Percentiles rank a stretch among this genome's conserved stretches.
These are phyloP conservation scores for Deinandra increscens DNA, from an alignment of 129 eudicot species.

Conservation along the genomic window DNA sequence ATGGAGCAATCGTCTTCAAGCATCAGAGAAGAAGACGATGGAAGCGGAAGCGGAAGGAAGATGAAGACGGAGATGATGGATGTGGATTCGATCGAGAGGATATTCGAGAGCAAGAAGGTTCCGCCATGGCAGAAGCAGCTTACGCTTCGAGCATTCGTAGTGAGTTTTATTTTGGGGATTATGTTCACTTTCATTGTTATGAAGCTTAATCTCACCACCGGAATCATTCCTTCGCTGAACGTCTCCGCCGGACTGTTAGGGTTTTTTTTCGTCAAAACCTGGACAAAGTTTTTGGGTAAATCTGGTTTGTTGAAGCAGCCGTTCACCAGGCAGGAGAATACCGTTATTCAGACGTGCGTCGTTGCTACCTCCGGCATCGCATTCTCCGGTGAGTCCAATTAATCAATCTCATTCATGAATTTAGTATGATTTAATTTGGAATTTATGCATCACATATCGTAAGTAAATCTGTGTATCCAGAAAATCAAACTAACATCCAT, in stretches of 20 bases:
- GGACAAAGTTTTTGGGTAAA: slow-evolving; percentile 37
- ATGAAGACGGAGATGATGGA: neutral
- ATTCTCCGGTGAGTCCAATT: slow-evolving; percentile 29
- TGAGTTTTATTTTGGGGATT: slow-evolving; percentile 49
- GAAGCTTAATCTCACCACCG: slow-evolving; percentile 68
- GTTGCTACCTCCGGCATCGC: slow-evolving; percentile 49
- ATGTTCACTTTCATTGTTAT: slow-evolving; percentile 58
- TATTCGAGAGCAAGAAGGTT: slow-evolving; percentile 45
- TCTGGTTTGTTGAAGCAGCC: slow-evolving; percentile 43
- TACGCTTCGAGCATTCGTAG: slow-evolving; percentile 56
- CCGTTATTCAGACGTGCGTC: slow-evolving; percentile 51
- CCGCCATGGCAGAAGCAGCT: slow-evolving; percentile 59
- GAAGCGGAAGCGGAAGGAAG: neutral
- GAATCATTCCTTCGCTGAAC: slow-evolving; percentile 62
- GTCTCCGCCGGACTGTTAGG: slow-evolving; percentile 69
- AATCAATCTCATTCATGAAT: neutral
- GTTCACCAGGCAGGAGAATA: slow-evolving; percentile 47
- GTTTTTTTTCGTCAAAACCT: slow-evolving; percentile 49
- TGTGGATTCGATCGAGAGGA: slow-evolving; percentile 35
- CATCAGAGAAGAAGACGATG: neutral
- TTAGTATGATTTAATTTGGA: no score
- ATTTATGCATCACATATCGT: no score
- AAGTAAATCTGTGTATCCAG: no score
- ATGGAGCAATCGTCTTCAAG: slow-evolving; percentile 10
- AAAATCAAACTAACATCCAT: no score